Percentiles rank a stretch among this genome's conserved stretches.
These are phyloP conservation scores for Penicillium hordei DNA, from an alignment of 2,329 filamentous ascomycete species.

Conservation along the genomic window DNA sequence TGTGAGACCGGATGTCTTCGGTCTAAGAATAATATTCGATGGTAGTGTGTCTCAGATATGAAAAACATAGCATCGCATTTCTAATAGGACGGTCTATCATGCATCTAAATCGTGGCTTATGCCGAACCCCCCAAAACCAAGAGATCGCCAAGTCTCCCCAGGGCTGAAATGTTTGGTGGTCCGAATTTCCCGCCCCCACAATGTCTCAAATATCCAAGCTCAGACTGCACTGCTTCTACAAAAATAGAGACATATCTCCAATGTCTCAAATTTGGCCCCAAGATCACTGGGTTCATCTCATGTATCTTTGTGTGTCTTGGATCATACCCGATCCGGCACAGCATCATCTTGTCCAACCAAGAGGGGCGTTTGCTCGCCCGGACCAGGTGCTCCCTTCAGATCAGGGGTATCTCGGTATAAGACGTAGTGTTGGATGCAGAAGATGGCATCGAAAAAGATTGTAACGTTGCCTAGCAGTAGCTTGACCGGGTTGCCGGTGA, in stretches of 20 bases:
- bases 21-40: neutral
- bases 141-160: neutral
- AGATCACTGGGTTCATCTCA: neutral
- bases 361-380: conserved; percentile 31
- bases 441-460: conserved; percentile 81
- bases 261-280: conserved; percentile 21
- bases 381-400: conserved; percentile 18
- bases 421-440: conserved; percentile 85
- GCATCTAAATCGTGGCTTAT: conserved; percentile 1
- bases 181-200: conserved; percentile 12
- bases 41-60: neutral
- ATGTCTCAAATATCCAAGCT: conserved; percentile 12
- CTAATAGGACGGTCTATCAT: conserved; percentile 2
- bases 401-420: conserved; percentile 58
- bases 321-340: neutral
- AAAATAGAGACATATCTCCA: conserved; percentile 16
- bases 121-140: neutral
- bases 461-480: conserved; percentile 81
- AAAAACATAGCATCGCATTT: neutral
- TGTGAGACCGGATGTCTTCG: neutral
- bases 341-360: conserved; percentile 22
- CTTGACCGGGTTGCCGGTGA: conserved; percentile 91
- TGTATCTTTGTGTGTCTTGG: neutral
- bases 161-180: neutral
- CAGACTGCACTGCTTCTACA: conserved; percentile 1